Conservation (phyloP, 352 stramenopile species). For the Discostella stelligera region DNA sequence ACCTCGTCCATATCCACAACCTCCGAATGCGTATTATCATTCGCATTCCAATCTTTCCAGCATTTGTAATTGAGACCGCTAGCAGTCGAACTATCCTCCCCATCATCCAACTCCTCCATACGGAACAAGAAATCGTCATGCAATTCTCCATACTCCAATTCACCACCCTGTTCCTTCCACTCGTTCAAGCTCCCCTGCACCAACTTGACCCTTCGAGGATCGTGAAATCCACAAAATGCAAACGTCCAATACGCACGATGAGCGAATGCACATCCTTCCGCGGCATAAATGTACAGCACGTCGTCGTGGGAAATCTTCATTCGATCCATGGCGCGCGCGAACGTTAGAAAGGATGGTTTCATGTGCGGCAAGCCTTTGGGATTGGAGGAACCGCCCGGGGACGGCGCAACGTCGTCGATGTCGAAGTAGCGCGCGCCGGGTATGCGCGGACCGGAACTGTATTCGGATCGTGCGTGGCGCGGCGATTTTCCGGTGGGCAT, state of each 20-base stretch:
- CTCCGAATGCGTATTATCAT: conserved; percentile 36
- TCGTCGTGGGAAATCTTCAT: conserved; percentile 37
- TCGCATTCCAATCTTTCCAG: conserved; percentile 22
- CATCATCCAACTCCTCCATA: conserved; percentile 19
- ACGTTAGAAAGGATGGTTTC: conserved; percentile 28
- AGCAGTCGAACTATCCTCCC: conserved; percentile 1
- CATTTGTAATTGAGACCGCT: conserved; percentile 25
- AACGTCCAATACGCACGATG: conserved; percentile 48
- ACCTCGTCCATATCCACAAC: conserved; percentile 58
- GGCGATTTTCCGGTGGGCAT: conserved; percentile 41
- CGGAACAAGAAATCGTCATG: conserved; percentile 36
- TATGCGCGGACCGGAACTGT: conserved; percentile 71
- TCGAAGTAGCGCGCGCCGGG: conserved; percentile 89
- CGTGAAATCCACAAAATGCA: conserved; percentile 33
- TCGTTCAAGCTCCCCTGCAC: conserved; percentile 45
- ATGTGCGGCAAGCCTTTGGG: conserved; percentile 44
- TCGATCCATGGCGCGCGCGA: conserved; percentile 43
- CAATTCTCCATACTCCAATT: conserved; percentile 28
- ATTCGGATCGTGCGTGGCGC: conserved; percentile 58
- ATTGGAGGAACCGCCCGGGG: conserved; percentile 15
- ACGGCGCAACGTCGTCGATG: conserved; percentile 82
- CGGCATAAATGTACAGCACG: conserved; percentile 40
- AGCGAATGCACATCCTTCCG: conserved; percentile 32
- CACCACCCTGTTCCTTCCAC: conserved; percentile 30
- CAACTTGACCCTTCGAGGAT: conserved; percentile 39